phyloP scores from a whole-genome alignment of 345 rosid species.

The Geranium brycei region DNA sequence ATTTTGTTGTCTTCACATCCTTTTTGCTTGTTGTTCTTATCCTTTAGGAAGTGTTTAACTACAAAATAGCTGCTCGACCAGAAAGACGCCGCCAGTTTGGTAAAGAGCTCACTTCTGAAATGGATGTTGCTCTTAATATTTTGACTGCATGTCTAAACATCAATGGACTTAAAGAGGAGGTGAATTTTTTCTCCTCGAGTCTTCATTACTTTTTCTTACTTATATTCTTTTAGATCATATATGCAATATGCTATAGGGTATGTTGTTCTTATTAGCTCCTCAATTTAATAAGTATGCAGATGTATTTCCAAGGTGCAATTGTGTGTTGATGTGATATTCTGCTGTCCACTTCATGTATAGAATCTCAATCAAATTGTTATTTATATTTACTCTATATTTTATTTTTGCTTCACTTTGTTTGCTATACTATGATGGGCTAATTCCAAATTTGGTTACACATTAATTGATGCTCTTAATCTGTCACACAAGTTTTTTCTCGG shows the following conservation, averaged over 20 bases:
- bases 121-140: slow-evolving; percentile 66
- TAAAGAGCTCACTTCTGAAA: slow-evolving; percentile 77
- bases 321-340: slow-evolving; percentile 2
- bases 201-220: background rate
- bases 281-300: background rate
- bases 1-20: background rate
- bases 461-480: background rate
- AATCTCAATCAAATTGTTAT: background rate
- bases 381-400: background rate
- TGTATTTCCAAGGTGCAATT: background rate
- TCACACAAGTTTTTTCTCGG: background rate
- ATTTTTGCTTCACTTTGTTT: no score
- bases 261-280: background rate
- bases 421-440: background rate
- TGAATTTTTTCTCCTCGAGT: slow-evolving; percentile 17
- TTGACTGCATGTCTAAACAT: slow-evolving; percentile 71
- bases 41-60: slow-evolving; percentile 78
- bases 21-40: slow-evolving; percentile 8
- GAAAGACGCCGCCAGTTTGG: slow-evolving; percentile 91
- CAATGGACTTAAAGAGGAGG: slow-evolving; percentile 87
- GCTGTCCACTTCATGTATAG: background rate
- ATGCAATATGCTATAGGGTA: background rate
- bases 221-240: background rate
- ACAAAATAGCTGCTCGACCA: slow-evolving; percentile 98
- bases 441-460: no score